phyloP scores from a whole-genome alignment of 306 rosid genomes.

The Cicer cuneatum region DNA sequence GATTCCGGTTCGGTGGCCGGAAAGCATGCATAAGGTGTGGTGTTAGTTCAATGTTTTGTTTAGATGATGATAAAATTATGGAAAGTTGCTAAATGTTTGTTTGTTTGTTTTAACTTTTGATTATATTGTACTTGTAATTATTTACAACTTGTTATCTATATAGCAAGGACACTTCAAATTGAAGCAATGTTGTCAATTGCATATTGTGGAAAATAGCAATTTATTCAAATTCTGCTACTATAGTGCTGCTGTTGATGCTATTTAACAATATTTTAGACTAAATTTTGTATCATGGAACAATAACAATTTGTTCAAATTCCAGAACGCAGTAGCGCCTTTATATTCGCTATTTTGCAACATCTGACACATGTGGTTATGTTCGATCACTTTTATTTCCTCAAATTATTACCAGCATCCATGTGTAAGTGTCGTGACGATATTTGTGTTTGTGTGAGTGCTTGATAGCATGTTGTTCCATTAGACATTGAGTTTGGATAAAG shows the following conservation, averaged over 20 bases:
- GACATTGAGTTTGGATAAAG: not conserved
- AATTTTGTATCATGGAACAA: too few relatives aligned
- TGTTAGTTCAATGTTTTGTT: conserved; percentile 20
- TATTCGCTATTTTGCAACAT: too few relatives aligned
- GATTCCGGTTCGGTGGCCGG: conserved; percentile 89
- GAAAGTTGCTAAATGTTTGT: conserved; percentile 1
- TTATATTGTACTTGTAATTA: not conserved
- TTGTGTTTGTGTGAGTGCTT: not conserved
- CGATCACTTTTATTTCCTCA: not conserved
- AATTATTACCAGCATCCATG: not conserved
- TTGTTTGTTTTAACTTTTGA: not conserved
- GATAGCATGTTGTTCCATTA: not conserved
- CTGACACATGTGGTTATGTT: not conserved
- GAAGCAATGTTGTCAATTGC: too few relatives aligned
- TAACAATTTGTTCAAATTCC: too few relatives aligned
- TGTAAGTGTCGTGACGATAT: not conserved
- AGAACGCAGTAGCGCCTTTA: too few relatives aligned
- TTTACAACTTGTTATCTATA: not conserved
- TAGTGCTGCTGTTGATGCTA: too few relatives aligned
- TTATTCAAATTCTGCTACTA: too few relatives aligned
- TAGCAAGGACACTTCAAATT: not conserved
- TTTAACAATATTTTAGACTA: too few relatives aligned
- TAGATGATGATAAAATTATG: not conserved
- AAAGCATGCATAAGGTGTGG: conserved; percentile 89
- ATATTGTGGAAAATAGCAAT: too few relatives aligned